Evolutionary conservation across 2,329 filamentous ascomycete species (phyloP), one percentile per base, ranked within the genome.

Genomic region (Alternaria postmessia): DNA sequence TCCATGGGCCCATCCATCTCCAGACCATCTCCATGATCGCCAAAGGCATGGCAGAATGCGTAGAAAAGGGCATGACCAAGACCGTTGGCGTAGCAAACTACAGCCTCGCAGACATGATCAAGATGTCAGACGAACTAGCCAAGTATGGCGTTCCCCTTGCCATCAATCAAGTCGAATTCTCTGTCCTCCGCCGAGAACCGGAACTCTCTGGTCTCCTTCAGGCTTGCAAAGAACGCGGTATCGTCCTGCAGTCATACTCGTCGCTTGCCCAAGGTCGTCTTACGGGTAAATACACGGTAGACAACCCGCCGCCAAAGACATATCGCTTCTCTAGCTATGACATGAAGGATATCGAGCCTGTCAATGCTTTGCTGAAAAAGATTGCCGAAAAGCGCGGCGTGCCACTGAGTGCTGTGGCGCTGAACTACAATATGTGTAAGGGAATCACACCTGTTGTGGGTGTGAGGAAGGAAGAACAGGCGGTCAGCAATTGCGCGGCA

Each of bases 391-490:
- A 75, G 54, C 72, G 70, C 9, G 73, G 70, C 5, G 75, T 79
- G 14, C 65, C 64, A 18, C 63, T 76, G 16, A 73, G 78, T 26
- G 79, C 80, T 1, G 78, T 83, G 4, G 80, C 80, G 36, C 62
- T 83, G 32, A 83, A 83, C 61, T 83, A 79, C 63, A 78, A 78
- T 9, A 75, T 83, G 30, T 77, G 77, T 49, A 83, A 83, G 68
- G 81, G 81, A 0, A 78, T 78, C 7, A 69, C 81, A 6, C 81
- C 81, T 0, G 63, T 82, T 3, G 79, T 80, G 5, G 81, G 81
- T 0, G 71, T 81, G 4, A 75, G 80, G 44, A 81, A 79, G 44
- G 63, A 72, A 16, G 73, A 76, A n/a, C 80, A 83, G 70, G 80
- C 78, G 6, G 68, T 77, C 55, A 72, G 80, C 54, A 75, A 80